Base-by-base conservation (phyloP, 2,329 filamentous ascomycete genomes). In the Fusarium sp. region DNA sequence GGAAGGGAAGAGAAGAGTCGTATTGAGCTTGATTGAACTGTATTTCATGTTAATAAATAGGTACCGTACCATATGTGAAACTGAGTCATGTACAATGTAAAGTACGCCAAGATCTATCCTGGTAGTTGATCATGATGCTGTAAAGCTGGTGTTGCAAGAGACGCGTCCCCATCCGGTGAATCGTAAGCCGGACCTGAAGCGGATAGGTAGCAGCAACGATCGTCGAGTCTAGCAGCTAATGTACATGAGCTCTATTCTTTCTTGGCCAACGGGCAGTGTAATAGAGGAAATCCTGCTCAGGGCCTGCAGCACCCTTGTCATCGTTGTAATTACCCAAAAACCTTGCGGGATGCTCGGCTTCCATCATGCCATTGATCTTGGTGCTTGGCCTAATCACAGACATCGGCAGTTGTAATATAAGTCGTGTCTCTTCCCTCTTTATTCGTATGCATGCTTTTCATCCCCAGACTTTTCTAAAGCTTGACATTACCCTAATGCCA, bases 401-500 rank as follows among this genome's bases (percentile, higher is more conserved):
- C 32, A 35, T 46, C 15, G 34, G 56, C 11, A 10, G 39, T 50
- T 39, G 36, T 7, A 29, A 45, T 50, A 46, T 54, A 48, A 44
- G 29, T 51, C 39, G 47, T 43, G 15, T 15, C 63, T 49, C 28
- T 31, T 58, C 44, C 45, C 41, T 42, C 39, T 40, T 32, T 6
- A n/a, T 12, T 31, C 25, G 6, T 10, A n/a, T 12, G 9, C 38
- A 15, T 51, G 11, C 12, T 29, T 8, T 34, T 34, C 22, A 39
- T n/a, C n/a, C 26, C 25, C 15, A 13, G 19, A 22, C 44, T 29
- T 44, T 12, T n/a, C 24, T 39, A 40, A 34, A 34, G 25, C 46
- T 24, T 29, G 31, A 35, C 11, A 29, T 31, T 41, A 34, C 32
- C 45, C 9, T n/a, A 58, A 76, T 75, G 74, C 58, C 68, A 26